A percentile compares a stretch with the other conserved stretches of the same genome.
phyloP scores from a whole-genome alignment of 2,329 filamentous ascomycete species.

The Beauveria sp. region DNA sequence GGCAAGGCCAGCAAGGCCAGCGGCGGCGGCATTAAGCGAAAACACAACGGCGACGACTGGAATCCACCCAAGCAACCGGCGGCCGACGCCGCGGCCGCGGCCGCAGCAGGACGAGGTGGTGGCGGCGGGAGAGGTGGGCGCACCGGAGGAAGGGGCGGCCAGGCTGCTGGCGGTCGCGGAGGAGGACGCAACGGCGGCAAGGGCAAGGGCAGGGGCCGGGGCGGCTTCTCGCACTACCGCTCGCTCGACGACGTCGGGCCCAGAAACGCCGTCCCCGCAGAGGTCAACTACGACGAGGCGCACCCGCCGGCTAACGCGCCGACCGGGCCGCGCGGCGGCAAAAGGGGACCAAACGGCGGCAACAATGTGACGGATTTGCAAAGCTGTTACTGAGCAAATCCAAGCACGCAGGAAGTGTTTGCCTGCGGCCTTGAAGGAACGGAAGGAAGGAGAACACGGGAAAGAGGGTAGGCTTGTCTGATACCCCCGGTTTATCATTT shows the following conservation, averaged over 20 bases:
- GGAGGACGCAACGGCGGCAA: constrained; percentile 31
- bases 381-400: constrained; percentile 30
- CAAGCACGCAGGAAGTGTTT: background rate
- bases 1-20: constrained; percentile 27
- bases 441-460: background rate
- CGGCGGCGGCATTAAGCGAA: constrained; percentile 50
- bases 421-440: background rate
- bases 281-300: constrained; percentile 43
- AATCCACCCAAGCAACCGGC: constrained; percentile 21
- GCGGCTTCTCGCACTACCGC: constrained; percentile 50
- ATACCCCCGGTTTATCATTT: too few species aligned
- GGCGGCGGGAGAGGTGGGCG: constrained; percentile 21
- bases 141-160: constrained; percentile 28
- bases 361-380: constrained; percentile 28
- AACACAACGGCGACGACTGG: constrained; percentile 44
- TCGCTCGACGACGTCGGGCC: constrained; percentile 60
- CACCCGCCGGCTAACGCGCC: constrained; percentile 20
- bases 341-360: constrained; percentile 1
- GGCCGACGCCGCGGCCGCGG: background rate
- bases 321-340: constrained; percentile 15
- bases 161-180: constrained; percentile 8
- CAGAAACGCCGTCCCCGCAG: constrained; percentile 34
- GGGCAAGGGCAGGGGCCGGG: constrained; percentile 36
- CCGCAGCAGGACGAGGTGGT: constrained; percentile 16
- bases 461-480: background rate